A percentile compares a stretch with the other conserved stretches of the same genome.
Conservation (phyloP, 169 alveolate genomes). For the Hepatocystis sp. region DNA sequence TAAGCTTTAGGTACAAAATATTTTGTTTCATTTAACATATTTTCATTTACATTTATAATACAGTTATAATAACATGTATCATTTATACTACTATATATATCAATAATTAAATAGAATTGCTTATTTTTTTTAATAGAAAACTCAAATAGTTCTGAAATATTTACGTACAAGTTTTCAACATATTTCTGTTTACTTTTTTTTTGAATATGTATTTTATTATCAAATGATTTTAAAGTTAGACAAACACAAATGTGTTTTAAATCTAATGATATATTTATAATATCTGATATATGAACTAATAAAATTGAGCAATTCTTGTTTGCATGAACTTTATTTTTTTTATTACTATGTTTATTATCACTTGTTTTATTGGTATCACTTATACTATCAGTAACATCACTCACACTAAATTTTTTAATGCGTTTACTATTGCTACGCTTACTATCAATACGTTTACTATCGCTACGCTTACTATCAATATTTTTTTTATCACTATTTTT, state of each 20-base stretch:
- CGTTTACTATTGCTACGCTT: no score
- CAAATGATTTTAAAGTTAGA: conserved; percentile 53
- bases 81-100: conserved; percentile 11
- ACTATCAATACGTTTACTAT: no score
- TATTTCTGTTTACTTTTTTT: conserved; percentile 33
- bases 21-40: conserved; percentile 26
- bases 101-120: conserved; percentile 18
- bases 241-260: conserved; percentile 17
- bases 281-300: conserved; percentile 56
- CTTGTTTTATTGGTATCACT: no score
- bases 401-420: no score
- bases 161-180: conserved; percentile 30
- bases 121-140: conserved; percentile 12
- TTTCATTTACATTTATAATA: conserved; percentile 50
- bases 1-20: conserved; percentile 28
- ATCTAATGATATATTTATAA: conserved; percentile 43
- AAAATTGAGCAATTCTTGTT: conserved; percentile 5
- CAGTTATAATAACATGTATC: conserved; percentile 17
- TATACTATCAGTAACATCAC: no score
- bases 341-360: no score
- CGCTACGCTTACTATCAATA: no score
- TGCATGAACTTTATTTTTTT: neutral
- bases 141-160: conserved; percentile 50
- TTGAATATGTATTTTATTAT: conserved; percentile 37
- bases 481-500: no score